phyloP scores from a whole-genome alignment of 495 filamentous ascomycete genomes.

The Trichoderma reesei region DNA sequence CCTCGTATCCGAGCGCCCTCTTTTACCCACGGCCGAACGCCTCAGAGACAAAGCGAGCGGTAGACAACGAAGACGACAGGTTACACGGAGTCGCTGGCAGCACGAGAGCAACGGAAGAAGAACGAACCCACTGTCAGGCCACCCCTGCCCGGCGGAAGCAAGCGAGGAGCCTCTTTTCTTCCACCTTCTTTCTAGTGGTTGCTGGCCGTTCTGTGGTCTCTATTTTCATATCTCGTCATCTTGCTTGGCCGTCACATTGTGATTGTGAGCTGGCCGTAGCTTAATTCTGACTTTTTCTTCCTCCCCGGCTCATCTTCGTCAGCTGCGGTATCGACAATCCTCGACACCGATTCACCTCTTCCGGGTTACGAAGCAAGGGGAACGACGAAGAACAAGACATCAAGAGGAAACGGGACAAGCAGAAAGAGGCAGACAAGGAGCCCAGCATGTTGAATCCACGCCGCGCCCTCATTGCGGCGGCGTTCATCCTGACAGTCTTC shows the following conservation, averaged over 20 bases:
- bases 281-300: not conserved
- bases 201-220: not conserved
- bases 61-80: not conserved
- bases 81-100: too few species aligned
- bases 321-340: not conserved
- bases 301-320: not conserved
- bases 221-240: not conserved
- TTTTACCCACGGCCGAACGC: not conserved
- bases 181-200: not conserved
- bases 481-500: constrained; percentile 57
- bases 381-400: not conserved
- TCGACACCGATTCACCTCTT: not conserved
- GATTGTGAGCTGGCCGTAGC: not conserved
- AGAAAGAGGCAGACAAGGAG: not conserved
- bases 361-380: not conserved
- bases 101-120: not conserved
- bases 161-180: not conserved
- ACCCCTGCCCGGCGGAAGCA: not conserved
- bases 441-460: constrained; percentile 53
- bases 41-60: not conserved
- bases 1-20: not conserved
- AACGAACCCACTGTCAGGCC: not conserved
- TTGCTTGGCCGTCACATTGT: not conserved
- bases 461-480: constrained; percentile 59
- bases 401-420: not conserved